phyloP scores from a whole-genome alignment of 2,329 filamentous ascomycete species.

The Dendryphion nanum region DNA sequence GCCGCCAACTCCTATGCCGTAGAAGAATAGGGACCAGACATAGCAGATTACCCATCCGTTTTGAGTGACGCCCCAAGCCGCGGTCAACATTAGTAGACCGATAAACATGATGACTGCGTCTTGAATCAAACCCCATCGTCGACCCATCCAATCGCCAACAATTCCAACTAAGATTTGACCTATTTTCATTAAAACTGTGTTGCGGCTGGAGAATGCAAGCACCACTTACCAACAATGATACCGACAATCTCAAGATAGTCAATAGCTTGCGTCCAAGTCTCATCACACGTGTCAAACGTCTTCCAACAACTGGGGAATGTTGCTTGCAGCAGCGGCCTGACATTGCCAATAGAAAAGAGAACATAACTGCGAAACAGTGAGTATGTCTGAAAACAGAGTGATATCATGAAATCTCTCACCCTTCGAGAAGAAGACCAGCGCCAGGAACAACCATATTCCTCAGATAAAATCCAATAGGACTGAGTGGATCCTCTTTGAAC shows the following conservation, averaged over 20 bases:
- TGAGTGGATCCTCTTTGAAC: slow-evolving; percentile 83
- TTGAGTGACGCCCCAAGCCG: slow-evolving; percentile 81
- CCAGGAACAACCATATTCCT: slow-evolving; percentile 89
- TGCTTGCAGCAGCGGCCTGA: slow-evolving; percentile 75
- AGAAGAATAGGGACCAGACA: slow-evolving; percentile 91
- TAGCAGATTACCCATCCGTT: slow-evolving; percentile 98
- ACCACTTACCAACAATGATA: slow-evolving; percentile 74
- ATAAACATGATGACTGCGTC: slow-evolving; percentile 93
- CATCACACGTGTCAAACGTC: slow-evolving; percentile 61
- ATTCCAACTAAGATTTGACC: slow-evolving; percentile 80
- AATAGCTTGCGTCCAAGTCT: slow-evolving; percentile 79
- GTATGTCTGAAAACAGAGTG: not conserved
- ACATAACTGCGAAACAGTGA: slow-evolving; percentile 64
- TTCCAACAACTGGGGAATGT: slow-evolving; percentile 81
- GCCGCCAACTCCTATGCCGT: slow-evolving; percentile 71
- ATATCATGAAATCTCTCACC: slow-evolving; percentile 25
- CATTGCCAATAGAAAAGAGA: slow-evolving; percentile 93
- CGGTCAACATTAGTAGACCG: slow-evolving; percentile 86
- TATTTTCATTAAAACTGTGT: slow-evolving; percentile 8
- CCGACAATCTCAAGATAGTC: slow-evolving; percentile 91
- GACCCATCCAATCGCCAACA: slow-evolving; percentile 77
- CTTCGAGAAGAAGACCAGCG: slow-evolving; percentile 88
- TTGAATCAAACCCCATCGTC: slow-evolving; percentile 93
- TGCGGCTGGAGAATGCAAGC: not conserved
- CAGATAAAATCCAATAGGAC: slow-evolving; percentile 82